These are phyloP conservation scores for Corynespora cassiicola DNA, from an alignment of 2,329 filamentous ascomycete species.

Conservation along the genomic window DNA sequence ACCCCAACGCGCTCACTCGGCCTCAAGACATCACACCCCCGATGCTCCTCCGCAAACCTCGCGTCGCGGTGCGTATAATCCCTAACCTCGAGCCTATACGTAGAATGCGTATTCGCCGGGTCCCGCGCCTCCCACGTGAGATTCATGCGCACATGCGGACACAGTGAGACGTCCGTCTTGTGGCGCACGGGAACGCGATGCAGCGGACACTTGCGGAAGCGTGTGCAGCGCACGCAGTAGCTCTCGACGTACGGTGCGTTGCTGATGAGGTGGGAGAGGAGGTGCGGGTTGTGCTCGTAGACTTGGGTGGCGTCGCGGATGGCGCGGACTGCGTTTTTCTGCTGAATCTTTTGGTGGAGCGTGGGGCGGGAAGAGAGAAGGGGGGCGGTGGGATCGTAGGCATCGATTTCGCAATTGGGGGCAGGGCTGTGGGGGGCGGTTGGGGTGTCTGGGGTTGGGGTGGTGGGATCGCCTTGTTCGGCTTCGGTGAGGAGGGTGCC, in stretches of 20 bases:
- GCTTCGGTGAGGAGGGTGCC: slow-evolving; percentile 3
- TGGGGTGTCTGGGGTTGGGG: neutral
- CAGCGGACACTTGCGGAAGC: slow-evolving; percentile 4
- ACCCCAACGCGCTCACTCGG: slow-evolving; percentile 3
- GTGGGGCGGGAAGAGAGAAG: neutral
- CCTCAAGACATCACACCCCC: neutral
- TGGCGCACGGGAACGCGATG: slow-evolving; percentile 5
- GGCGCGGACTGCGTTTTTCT: neutral
- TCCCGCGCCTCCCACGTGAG: slow-evolving; percentile 18
- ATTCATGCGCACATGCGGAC: slow-evolving; percentile 13
- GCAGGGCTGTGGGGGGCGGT: neutral
- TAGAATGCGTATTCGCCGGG: slow-evolving; percentile 13
- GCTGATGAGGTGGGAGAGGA: slow-evolving; percentile 11
- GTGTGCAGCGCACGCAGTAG: slow-evolving; percentile 6
- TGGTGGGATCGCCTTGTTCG: neutral
- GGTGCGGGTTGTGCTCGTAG: slow-evolving; percentile 10
- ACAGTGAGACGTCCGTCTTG: slow-evolving; percentile 15
- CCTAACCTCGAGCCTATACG: slow-evolving; percentile 15
- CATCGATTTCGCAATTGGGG: neutral
- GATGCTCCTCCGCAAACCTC: neutral
- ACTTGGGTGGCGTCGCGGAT: neutral
- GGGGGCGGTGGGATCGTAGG: slow-evolving; percentile 5
- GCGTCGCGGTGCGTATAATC: slow-evolving; percentile 3
- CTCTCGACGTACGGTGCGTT: slow-evolving; percentile 7
- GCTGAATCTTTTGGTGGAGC: slow-evolving; percentile 2